Evolutionary conservation across 306 rosid genomes (phyloP).

Genomic region (Mucuna pruriens): DNA sequence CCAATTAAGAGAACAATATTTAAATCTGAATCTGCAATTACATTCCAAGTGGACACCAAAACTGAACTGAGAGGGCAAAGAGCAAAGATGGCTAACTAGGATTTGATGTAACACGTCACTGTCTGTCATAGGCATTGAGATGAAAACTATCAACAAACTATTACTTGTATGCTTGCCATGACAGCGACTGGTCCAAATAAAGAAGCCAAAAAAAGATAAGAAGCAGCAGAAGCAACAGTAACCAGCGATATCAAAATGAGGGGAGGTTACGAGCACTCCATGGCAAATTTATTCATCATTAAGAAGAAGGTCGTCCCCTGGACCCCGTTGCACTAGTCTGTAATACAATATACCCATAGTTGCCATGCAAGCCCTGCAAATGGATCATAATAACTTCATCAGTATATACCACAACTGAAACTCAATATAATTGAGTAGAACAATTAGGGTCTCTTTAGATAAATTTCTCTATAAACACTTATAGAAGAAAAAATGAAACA

Average conservation of each 20-base stretch:
- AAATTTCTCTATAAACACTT: no score
- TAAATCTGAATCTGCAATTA: constrained; percentile 54
- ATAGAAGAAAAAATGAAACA: no score
- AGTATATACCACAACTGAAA: constrained; percentile 12
- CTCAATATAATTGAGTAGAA: constrained; percentile 20
- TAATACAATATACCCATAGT: constrained; percentile 99
- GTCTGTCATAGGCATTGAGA: constrained; percentile 45
- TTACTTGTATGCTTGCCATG: constrained; percentile 42
- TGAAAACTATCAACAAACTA: constrained; percentile 51
- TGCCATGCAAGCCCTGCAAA: constrained; percentile 98
- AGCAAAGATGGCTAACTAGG: constrained; percentile 39
- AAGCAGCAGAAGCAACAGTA: constrained; percentile 47
- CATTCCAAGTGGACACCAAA: constrained; percentile 48
- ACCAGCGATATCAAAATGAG: constrained; percentile 41
- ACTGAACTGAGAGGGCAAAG: constrained; percentile 47
- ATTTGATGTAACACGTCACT: constrained; percentile 43
- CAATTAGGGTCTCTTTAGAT: no score
- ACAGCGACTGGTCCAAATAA: constrained; percentile 42
- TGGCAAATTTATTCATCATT: constrained; percentile 63
- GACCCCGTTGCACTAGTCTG: constrained; percentile 87
- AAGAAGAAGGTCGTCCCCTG: constrained; percentile 61
- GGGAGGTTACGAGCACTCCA: constrained; percentile 34
- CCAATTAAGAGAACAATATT: constrained; percentile 38
- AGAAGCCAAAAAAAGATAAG: constrained; percentile 49
- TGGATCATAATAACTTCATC: constrained; percentile 34